Percentiles rank a stretch among this genome's conserved stretches.
Conservation (phyloP, 2,329 filamentous ascomycete genomes). For the Alternaria novae-zelandiae region DNA sequence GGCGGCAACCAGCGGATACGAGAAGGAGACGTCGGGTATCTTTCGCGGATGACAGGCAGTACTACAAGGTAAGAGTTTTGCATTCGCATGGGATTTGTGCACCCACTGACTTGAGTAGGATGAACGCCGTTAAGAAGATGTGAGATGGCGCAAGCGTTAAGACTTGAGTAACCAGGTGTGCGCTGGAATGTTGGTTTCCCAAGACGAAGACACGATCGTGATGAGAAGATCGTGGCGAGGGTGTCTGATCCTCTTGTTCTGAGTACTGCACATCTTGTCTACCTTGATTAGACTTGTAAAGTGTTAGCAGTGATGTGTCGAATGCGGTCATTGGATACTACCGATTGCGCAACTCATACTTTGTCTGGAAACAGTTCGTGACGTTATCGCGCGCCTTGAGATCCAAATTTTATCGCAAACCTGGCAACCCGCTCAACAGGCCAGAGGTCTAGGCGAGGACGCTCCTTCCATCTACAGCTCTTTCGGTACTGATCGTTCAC, state of each 20-base stretch:
- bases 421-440: neutral
- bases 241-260: neutral
- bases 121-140: neutral
- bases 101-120: neutral
- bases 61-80: neutral
- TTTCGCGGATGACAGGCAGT: neutral
- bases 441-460: neutral
- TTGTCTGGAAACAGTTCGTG: neutral
- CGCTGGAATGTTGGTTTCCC: neutral
- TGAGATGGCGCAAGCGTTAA: neutral
- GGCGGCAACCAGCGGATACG: neutral
- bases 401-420: neutral
- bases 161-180: neutral
- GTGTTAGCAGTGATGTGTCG: neutral
- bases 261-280: neutral
- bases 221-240: neutral
- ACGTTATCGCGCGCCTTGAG: neutral
- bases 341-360: neutral
- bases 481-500: neutral
- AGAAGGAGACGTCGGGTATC: neutral
- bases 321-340: neutral
- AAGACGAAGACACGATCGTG: neutral
- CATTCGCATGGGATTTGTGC: neutral
- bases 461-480: neutral
- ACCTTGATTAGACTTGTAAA: neutral